Evolutionary conservation across 495 filamentous ascomycete species (phyloP).

Genomic region (Gamarada debralockiae): DNA sequence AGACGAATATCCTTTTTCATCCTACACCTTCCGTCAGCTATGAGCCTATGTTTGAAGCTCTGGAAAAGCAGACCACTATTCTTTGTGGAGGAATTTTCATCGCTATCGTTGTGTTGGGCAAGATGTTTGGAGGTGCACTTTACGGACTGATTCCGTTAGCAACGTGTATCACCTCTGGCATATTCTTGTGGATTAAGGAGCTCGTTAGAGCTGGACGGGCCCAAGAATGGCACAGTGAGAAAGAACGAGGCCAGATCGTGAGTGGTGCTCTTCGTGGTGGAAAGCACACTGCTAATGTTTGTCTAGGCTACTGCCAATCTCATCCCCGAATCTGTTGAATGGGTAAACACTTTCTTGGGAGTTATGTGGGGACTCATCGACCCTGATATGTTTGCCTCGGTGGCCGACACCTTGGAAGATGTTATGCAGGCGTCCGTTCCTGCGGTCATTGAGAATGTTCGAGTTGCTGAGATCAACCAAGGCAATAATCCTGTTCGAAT

Average conservation of each 20-base stretch:
- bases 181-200: constrained; percentile 88
- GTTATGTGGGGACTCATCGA: constrained; percentile 88
- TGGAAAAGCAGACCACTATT: constrained; percentile 67
- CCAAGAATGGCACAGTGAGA: constrained; percentile 85
- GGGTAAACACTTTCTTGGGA: constrained; percentile 84
- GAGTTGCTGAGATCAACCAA: constrained; percentile 94
- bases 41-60: constrained; percentile 72
- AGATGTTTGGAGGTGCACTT: constrained; percentile 71
- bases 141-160: constrained; percentile 71
- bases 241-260: constrained; percentile 73
- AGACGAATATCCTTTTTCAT: constrained; percentile 94
- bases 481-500: constrained; percentile 87
- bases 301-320: constrained; percentile 74
- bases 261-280: no score
- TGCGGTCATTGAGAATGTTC: constrained; percentile 84
- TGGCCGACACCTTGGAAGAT: constrained; percentile 76
- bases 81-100: constrained; percentile 66
- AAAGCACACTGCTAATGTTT: no score
- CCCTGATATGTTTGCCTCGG: constrained; percentile 78
- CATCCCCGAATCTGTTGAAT: constrained; percentile 89
- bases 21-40: constrained; percentile 85
- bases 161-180: constrained; percentile 62
- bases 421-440: constrained; percentile 96
- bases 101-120: constrained; percentile 72
- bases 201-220: constrained; percentile 75